Evolutionary conservation across 225 moss, liverwort and hornwort genomes (phyloP), one percentile per base, ranked within the genome.

Genomic region (Pseudisothecium myosuroides): DNA sequence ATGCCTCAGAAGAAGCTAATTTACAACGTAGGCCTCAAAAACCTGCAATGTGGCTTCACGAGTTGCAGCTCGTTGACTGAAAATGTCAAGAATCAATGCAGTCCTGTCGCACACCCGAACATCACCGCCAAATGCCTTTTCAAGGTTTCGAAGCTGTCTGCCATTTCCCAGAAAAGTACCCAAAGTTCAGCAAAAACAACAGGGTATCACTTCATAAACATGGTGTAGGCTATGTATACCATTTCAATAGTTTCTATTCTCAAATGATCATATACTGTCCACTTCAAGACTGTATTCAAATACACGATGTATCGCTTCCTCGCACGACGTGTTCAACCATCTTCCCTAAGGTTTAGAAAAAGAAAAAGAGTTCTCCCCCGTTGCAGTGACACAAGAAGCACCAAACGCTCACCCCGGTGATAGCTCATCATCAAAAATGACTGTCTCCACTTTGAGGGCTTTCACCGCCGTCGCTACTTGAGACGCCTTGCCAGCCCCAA

Each of bases 81-180:
- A 99, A 83, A 99, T 99, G 86, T 99, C 98, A 73, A 99, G 96
- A 93, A 99, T 99, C 93, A 99, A 91, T 68, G 98, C 98, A 80
- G 97, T 99, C 91, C 98, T 94, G 91, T 99, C 98, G 91, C 98
- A 99, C 31, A 99, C 98, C 63, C 98, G 96, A 90, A 99, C 96
- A 47, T 96, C 91, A 81, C 95, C 96, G 37, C 95, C 97, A 74
- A 99, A 96, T 75, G 93, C 92, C 90, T 97, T 99, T 88, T 97
- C 97, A 89, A 99, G 92, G 85, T 97, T 99, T 75, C 98, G 94
- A 89, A 97, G 96, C 88, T 99, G 98, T 78, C 98, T 98, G 96
- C 56, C 87, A 91, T 69, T 80, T 43, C 71, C 54, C 88, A 88
- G 78, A 26, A 50, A 24, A 71, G 18, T 19, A 74, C 77, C 89